Conservation (phyloP, 192 early-diverging fungal species). For the Coemansia sp. region DNA sequence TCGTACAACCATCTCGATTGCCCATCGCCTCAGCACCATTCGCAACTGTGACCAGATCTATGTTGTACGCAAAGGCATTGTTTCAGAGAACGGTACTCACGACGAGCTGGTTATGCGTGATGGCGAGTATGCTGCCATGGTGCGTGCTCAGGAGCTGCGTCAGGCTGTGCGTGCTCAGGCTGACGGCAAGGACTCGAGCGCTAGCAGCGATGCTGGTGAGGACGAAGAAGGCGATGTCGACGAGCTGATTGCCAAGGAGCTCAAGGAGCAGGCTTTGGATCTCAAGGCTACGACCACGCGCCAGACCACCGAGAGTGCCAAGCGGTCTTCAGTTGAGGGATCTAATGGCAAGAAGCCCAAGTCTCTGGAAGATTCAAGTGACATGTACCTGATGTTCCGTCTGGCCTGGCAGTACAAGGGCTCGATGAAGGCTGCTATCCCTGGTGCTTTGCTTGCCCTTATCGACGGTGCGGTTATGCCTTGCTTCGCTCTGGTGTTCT, state of each 20-base stretch:
- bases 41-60: conserved; percentile 85
- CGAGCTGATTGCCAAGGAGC: conserved; percentile 42
- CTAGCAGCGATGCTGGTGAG: conserved; percentile 8
- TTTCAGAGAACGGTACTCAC: conserved; percentile 78
- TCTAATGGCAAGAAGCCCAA: neutral
- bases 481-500: conserved; percentile 67
- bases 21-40: conserved; percentile 90
- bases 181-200: too few relatives aligned
- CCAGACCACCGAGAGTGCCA: too few relatives aligned
- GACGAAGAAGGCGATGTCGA: conserved; percentile 25
- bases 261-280: conserved; percentile 40
- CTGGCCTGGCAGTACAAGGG: conserved; percentile 22
- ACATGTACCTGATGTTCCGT: conserved; percentile 18
- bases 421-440: conserved; percentile 26
- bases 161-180: conserved; percentile 59
- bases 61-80: conserved; percentile 71
- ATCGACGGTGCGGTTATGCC: conserved; percentile 74
- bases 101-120: conserved; percentile 66
- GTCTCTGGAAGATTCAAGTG: conserved; percentile 24
- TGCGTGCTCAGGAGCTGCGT: conserved; percentile 80
- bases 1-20: conserved; percentile 90
- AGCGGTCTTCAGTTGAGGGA: too few relatives aligned
- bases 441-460: conserved; percentile 24
- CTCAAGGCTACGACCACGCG: conserved; percentile 35
- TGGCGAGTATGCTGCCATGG: conserved; percentile 54